Evolutionary conservation across 139 green algal species (phyloP).

Genomic region (Gonium pectorale): DNA sequence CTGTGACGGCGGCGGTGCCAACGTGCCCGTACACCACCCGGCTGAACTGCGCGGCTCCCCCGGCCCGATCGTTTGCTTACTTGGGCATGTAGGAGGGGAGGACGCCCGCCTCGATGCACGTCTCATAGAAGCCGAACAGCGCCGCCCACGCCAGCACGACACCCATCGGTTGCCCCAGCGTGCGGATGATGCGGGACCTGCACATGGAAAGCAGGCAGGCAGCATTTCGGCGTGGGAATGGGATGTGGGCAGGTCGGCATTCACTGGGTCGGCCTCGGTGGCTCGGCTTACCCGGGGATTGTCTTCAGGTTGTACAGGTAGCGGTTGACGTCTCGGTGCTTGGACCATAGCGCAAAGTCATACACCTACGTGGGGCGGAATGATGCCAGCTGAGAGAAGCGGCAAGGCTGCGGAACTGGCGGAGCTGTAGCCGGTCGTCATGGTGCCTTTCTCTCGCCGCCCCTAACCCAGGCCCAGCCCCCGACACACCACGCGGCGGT

Average conservation of each 20-base stretch:
- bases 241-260: neutral
- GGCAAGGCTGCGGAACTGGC: too few relatives aligned
- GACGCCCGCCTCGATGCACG: constrained; percentile 11
- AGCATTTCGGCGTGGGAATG: neutral
- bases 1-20: too few relatives aligned
- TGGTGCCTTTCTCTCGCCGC: too few relatives aligned
- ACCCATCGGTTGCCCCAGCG: constrained; percentile 27
- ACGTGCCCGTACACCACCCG: too few relatives aligned
- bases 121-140: constrained; percentile 40
- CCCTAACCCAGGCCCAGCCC: too few relatives aligned
- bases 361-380: too few relatives aligned
- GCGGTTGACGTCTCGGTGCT: constrained; percentile 39
- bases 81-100: constrained; percentile 23
- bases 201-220: neutral
- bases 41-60: too few relatives aligned
- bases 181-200: constrained; percentile 45
- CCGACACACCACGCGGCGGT: constrained; percentile 12
- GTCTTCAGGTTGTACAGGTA: constrained; percentile 40
- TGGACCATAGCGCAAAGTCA: constrained; percentile 31
- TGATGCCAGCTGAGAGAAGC: too few relatives aligned
- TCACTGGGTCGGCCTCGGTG: too few relatives aligned
- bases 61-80: too few relatives aligned
- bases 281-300: constrained; percentile 7
- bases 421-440: too few relatives aligned
- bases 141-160: constrained; percentile 18